phyloP scores from a whole-genome alignment of 176 grass and related monocot species.

The Musa schizocarpa region DNA sequence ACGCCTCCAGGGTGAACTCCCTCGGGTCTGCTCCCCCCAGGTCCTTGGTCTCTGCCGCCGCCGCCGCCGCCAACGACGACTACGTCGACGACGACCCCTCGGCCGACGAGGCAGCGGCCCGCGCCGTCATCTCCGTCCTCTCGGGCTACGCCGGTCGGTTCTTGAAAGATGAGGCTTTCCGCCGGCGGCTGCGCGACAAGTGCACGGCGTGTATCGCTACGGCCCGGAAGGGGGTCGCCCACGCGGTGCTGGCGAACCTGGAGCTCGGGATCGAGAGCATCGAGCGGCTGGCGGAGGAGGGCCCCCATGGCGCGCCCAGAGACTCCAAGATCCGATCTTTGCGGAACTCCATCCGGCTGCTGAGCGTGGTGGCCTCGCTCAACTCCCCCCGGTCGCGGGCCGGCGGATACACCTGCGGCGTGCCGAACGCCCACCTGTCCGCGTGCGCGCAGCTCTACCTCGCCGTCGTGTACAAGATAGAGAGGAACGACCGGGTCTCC shows the following conservation, averaged over 20 bases:
- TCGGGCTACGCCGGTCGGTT: constrained; percentile 69
- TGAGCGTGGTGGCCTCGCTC: constrained; percentile 81
- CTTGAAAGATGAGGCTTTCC: constrained; percentile 50
- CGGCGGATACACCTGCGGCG: constrained; percentile 35
- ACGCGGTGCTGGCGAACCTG: constrained; percentile 70
- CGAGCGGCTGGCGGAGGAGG: constrained; percentile 61
- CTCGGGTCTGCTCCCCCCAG: not conserved
- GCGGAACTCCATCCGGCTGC: constrained; percentile 76
- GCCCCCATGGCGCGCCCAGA: constrained; percentile 9
- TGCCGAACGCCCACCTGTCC: constrained; percentile 64
- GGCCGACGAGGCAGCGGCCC: constrained; percentile 14
- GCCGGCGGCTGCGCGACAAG: constrained; percentile 54
- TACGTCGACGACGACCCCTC: not conserved
- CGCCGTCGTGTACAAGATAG: constrained; percentile 74
- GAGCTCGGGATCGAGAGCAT: constrained; percentile 89
- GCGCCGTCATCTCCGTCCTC: constrained; percentile 57
- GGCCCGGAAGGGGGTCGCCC: constrained; percentile 20
- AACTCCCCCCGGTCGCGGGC: constrained; percentile 19
- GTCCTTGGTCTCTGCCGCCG: not conserved
- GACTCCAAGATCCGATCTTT: constrained; percentile 86
- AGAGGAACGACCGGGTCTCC: constrained; percentile 57
- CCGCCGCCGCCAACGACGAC: not conserved
- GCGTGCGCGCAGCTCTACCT: constrained; percentile 92
- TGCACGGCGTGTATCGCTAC: constrained; percentile 40
- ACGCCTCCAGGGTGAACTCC: constrained; percentile 3